A percentile compares a stretch with the other conserved stretches of the same genome.
Conservation (phyloP, 2,329 filamentous ascomycete species). For the Thielaviopsis musarum region DNA sequence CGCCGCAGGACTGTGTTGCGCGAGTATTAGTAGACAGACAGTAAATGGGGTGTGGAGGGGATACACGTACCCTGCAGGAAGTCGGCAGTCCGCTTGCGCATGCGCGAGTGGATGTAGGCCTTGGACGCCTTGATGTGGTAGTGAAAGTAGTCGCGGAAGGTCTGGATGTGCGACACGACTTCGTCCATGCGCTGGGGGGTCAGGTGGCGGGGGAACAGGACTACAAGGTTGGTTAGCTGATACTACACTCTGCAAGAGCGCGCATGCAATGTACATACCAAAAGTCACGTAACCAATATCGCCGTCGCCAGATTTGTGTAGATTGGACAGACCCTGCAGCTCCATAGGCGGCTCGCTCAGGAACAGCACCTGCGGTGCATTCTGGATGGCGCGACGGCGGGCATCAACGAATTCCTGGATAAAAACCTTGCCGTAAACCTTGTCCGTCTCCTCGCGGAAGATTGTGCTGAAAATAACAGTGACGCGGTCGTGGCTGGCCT, state of each 20-base stretch:
- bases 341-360: slow-evolving; percentile 87
- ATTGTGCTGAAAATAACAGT: slow-evolving; percentile 98
- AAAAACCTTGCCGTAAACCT: slow-evolving; percentile 96
- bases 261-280: slow-evolving; percentile 36
- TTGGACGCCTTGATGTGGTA: slow-evolving; percentile 99
- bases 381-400: slow-evolving; percentile 84
- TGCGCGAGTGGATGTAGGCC: slow-evolving; percentile 95
- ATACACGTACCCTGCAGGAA: slow-evolving; percentile 71
- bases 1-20: slow-evolving; percentile 62
- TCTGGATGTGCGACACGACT: slow-evolving; percentile 98
- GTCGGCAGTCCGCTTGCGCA: slow-evolving; percentile 93
- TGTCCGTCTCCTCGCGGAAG: slow-evolving; percentile 93
- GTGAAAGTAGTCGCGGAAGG: slow-evolving; percentile 99
- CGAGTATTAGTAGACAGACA: slow-evolving; percentile 7
- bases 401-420: slow-evolving; percentile 98
- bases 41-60: not conserved
- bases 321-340: slow-evolving; percentile 70
- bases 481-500: slow-evolving; percentile 90
- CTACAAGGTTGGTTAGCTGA: slow-evolving; percentile 26
- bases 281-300: slow-evolving; percentile 98
- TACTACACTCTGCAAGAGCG: not conserved
- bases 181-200: slow-evolving; percentile 80
- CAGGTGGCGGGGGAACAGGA: slow-evolving; percentile 89
- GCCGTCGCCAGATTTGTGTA: slow-evolving; percentile 56
- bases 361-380: slow-evolving; percentile 94